These are phyloP conservation scores for Peronospora farinosa DNA, from an alignment of 352 stramenopile genomes.

Conservation along the genomic window DNA sequence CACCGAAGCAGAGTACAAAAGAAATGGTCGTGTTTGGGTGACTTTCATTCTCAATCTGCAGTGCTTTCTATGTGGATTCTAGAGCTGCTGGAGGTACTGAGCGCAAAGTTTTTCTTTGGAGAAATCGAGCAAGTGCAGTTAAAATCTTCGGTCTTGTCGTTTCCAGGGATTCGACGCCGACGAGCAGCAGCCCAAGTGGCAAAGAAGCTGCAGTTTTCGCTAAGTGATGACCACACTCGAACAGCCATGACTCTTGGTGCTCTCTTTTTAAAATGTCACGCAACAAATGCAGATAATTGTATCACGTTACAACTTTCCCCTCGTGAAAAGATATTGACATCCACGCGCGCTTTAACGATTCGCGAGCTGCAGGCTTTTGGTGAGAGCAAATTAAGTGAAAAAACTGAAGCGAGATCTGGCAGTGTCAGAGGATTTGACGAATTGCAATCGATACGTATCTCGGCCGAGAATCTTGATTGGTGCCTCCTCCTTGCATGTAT, in stretches of 20 bases:
- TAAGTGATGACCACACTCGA: conserved; percentile 1
- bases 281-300: conserved; percentile 11
- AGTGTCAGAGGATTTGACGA: neutral
- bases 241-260: conserved; percentile 28
- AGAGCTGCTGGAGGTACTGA: conserved; percentile 31
- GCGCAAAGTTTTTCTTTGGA: conserved; percentile 38
- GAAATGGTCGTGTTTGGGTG: conserved; percentile 28
- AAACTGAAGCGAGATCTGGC: neutral
- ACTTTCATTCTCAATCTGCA: conserved; percentile 28
- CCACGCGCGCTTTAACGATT: conserved; percentile 18
- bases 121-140: conserved; percentile 4
- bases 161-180: conserved; percentile 22
- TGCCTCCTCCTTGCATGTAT: conserved; percentile 35
- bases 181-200: conserved; percentile 27
- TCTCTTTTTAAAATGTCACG: conserved; percentile 36
- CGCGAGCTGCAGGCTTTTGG: conserved; percentile 21
- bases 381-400: conserved; percentile 6
- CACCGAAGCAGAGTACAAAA: conserved; percentile 11
- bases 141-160: conserved; percentile 11
- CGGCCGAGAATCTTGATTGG: conserved; percentile 23
- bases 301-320: conserved; percentile 8
- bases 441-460: conserved; percentile 11
- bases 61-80: conserved; percentile 34
- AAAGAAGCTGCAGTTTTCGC: conserved; percentile 10
- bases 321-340: conserved; percentile 15